phyloP scores from a whole-genome alignment of 495 filamentous ascomycete genomes.

The Lasiosphaeris hirsuta region DNA sequence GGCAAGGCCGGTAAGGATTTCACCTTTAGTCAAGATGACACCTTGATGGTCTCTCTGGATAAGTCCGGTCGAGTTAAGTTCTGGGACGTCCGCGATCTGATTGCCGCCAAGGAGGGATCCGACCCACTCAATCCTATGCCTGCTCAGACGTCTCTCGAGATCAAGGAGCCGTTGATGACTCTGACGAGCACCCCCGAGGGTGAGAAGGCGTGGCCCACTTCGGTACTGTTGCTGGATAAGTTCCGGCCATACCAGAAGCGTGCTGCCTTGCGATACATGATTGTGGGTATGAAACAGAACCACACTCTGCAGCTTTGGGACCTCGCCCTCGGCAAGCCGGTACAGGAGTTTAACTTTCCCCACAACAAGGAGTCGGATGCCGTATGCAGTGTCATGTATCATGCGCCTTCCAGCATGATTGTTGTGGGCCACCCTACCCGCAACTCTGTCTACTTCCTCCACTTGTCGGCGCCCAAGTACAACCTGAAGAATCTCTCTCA shows the following conservation, averaged over 20 bases:
- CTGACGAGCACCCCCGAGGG: slow-evolving; percentile 71
- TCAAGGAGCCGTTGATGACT: slow-evolving; percentile 73
- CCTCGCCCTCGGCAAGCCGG: slow-evolving; percentile 87
- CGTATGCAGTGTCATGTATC: slow-evolving; percentile 93
- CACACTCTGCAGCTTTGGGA: slow-evolving; percentile 99
- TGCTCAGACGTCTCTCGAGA: slow-evolving; percentile 59
- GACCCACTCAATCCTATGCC: slow-evolving; percentile 49
- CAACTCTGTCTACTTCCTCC: slow-evolving; percentile 95
- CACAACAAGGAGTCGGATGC: slow-evolving; percentile 96
- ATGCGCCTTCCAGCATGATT: slow-evolving; percentile 84
- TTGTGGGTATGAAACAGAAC: slow-evolving; percentile 98
- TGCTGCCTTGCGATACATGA: slow-evolving; percentile 83
- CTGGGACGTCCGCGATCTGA: slow-evolving; percentile 87
- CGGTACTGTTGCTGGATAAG: slow-evolving; percentile 93
- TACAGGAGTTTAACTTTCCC: slow-evolving; percentile 94
- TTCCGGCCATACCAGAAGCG: slow-evolving; percentile 82
- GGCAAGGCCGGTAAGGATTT: slow-evolving; percentile 99
- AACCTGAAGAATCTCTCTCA: slow-evolving; percentile 76
- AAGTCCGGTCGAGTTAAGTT: slow-evolving; percentile 93
- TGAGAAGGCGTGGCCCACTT: slow-evolving; percentile 93
- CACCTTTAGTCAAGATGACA: slow-evolving; percentile 93
- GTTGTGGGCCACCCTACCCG: slow-evolving; percentile 93
- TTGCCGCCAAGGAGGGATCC: slow-evolving; percentile 52
- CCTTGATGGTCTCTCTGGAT: slow-evolving; percentile 88
- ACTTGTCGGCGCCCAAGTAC: slow-evolving; percentile 90